Conservation (phyloP, 257 asterid species). For the Nicotiana knightiana region DNA sequence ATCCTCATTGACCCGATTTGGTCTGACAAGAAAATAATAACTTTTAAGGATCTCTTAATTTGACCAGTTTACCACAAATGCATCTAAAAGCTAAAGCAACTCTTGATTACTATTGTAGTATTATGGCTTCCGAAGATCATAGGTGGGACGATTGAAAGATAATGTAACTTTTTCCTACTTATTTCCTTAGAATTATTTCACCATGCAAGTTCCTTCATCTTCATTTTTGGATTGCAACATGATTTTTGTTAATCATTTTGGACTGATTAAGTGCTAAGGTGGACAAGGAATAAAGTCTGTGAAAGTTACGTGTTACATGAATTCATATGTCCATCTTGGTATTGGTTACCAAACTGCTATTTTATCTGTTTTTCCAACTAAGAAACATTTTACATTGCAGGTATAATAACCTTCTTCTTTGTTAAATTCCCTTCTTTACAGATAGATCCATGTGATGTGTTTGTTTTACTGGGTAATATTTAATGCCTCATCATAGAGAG, state of each 20-base stretch:
- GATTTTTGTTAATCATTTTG: background rate
- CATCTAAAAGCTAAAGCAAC: background rate
- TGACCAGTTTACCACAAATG: background rate
- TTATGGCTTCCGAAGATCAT: background rate
- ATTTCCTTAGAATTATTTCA: background rate
- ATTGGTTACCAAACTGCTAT: background rate
- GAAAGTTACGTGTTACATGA: background rate
- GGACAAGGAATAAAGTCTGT: background rate
- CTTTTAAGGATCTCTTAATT: background rate
- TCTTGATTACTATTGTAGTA: background rate
- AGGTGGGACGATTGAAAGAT: background rate
- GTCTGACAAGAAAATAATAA: background rate
- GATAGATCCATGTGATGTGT: background rate
- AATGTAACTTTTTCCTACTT: background rate
- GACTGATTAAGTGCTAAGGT: background rate
- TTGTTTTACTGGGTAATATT: background rate
- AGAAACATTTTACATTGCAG: constrained; percentile 6
- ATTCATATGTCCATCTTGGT: background rate
- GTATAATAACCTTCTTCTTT: background rate
- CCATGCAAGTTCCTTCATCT: background rate
- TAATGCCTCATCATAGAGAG: background rate
- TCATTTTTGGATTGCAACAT: background rate
- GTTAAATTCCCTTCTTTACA: background rate
- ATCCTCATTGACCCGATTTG: background rate
- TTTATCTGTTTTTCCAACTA: background rate